Conservation (phyloP, 192 early-diverging fungal species). For the Funneliformis geosporum region DNA sequence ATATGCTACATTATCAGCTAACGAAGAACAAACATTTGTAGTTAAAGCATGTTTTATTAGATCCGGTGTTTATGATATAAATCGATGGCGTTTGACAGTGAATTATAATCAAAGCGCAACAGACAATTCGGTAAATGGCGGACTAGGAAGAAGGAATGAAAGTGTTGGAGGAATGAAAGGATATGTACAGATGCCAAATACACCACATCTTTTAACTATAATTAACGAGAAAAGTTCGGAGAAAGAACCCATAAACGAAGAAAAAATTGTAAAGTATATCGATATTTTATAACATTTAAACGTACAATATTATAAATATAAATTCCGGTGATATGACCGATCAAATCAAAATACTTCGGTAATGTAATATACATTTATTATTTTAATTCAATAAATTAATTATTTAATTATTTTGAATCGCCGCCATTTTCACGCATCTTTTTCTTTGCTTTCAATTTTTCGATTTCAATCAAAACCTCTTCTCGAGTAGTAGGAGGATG, state of each 20-base stretch:
- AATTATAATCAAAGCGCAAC: slow-evolving; percentile 33
- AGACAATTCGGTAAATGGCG: not conserved
- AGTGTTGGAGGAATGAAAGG: slow-evolving; percentile 7
- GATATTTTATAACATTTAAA: not conserved
- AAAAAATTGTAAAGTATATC: not conserved
- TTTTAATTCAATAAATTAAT: not conserved
- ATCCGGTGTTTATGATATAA: slow-evolving; percentile 74
- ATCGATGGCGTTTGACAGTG: slow-evolving; percentile 67
- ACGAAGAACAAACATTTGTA: slow-evolving; percentile 47
- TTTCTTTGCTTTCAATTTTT: slow-evolving; percentile 42
- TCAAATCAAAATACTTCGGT: not conserved
- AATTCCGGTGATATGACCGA: no score
- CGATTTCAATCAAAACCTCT: slow-evolving; percentile 40
- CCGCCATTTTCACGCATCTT: not conserved
- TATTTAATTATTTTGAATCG: not conserved
- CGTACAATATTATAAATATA: not conserved
- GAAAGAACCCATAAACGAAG: not conserved
- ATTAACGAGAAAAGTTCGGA: not conserved
- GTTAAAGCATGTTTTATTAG: slow-evolving; percentile 59
- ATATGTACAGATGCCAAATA: slow-evolving; percentile 29
- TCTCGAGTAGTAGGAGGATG: slow-evolving; percentile 44
- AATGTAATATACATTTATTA: not conserved
- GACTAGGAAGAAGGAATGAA: not conserved
- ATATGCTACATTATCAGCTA: slow-evolving; percentile 56
- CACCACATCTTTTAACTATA: slow-evolving; percentile 22